A percentile compares a stretch with the other conserved stretches of the same genome.
Evolutionary conservation across 2,329 filamentous ascomycete species (phyloP).

Genomic region (Aureobasidium sp.): DNA sequence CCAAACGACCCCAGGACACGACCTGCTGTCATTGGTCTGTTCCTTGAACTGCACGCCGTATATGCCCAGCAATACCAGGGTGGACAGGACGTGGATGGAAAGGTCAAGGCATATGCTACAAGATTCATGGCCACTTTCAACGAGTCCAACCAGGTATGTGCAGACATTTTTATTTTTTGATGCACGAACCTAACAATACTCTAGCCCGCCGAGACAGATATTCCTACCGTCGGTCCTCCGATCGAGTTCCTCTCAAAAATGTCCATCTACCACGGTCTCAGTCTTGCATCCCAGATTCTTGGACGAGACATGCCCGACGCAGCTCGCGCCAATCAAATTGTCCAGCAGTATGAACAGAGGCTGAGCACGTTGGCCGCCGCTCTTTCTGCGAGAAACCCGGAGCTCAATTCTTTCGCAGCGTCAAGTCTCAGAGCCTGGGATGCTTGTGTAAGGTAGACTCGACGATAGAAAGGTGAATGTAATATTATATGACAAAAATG

Average conservation of each 20-base stretch:
- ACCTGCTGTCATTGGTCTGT: constrained; percentile 36
- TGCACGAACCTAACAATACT: no score
- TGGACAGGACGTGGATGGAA: constrained; percentile 30
- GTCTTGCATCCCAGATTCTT: constrained; percentile 35
- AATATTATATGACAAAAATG: neutral
- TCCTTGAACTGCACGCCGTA: constrained; percentile 38
- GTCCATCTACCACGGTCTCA: constrained; percentile 40
- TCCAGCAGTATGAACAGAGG: constrained; percentile 8
- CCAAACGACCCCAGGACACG: constrained; percentile 28
- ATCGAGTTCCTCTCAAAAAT: constrained; percentile 28
- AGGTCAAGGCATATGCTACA: constrained; percentile 35
- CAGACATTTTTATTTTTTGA: no score
- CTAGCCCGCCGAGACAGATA: constrained; percentile 17
- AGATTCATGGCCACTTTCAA: constrained; percentile 32
- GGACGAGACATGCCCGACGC: constrained; percentile 28
- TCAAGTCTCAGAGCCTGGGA: neutral
- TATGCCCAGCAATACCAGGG: constrained; percentile 31
- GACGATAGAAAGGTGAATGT: neutral
- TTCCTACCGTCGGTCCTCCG: constrained; percentile 18
- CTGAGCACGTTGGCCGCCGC: neutral
- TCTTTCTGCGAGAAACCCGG: neutral
- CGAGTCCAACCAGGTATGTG: constrained; percentile 15
- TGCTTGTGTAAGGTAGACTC: constrained; percentile 2
- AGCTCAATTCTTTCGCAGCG: neutral
- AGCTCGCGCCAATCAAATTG: constrained; percentile 7